Evolutionary conservation across 768 basidiomycete genomes (phyloP).

Genomic region (Naganishia randhawae): DNA sequence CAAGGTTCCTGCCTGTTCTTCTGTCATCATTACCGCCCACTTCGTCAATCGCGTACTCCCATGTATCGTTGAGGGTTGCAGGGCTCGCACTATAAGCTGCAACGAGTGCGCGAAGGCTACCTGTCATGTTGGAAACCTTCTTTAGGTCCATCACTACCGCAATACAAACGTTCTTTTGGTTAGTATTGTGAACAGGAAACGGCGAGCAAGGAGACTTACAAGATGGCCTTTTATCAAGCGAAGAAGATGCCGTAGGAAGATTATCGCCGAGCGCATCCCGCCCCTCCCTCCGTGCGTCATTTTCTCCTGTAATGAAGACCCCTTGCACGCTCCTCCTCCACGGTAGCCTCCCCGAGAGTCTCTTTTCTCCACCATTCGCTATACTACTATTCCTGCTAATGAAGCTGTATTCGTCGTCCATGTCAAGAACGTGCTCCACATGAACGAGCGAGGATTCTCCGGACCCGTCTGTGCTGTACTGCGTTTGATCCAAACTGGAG

Average conservation of each 20-base stretch:
- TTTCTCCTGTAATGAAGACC: not conserved
- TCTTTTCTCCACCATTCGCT: not conserved
- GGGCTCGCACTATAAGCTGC: constrained; percentile 6
- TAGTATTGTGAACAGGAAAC: not conserved
- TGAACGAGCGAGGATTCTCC: constrained; percentile 12
- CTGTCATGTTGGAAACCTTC: constrained; percentile 25
- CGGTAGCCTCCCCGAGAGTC: constrained; percentile 33
- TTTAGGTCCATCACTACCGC: constrained; percentile 27
- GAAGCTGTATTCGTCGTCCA: constrained; percentile 6
- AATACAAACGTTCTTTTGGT: not conserved
- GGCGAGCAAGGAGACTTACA: not conserved
- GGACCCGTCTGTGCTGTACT: not conserved
- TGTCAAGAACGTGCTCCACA: constrained; percentile 5
- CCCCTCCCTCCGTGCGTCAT: not conserved
- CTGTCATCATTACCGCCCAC: not conserved
- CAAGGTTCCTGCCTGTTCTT: not conserved
- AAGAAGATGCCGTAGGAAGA: not conserved
- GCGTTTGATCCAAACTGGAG: not conserved
- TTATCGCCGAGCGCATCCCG: not conserved
- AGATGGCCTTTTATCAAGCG: constrained; percentile 7
- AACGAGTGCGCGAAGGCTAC: constrained; percentile 4
- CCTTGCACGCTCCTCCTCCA: constrained; percentile 19
- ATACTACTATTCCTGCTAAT: not conserved
- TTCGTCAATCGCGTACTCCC: not conserved
- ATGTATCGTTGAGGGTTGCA: not conserved